Base-by-base conservation (phyloP, 805 yeast species). In the Sugiyamaella floridensis region DNA sequence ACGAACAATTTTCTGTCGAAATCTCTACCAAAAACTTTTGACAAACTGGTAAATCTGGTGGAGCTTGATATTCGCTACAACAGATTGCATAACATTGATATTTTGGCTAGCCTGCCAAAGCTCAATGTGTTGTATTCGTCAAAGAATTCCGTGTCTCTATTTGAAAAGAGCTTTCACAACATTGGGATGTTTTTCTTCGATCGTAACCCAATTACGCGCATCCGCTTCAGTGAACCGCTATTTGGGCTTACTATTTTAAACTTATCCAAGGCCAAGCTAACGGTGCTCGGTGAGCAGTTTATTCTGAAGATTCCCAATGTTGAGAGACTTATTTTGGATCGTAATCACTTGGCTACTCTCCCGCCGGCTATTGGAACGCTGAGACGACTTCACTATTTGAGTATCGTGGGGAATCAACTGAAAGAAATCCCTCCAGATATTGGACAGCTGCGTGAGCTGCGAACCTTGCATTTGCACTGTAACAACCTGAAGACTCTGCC, bases 31-130 rank as follows among this genome's bases (percentile, higher is more conserved):
- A 60, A 56, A 0, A 76, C 76, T 52, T 74, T 89, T 56, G 69
- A 76, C 0, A 72, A 76, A 5, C 73, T 89, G 64, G 62, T 66
- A 1, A 73, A 78, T 14, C 73, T 90, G 61, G 79, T 83, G 63
- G 79, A 87, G 49, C 73, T 90, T 57, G 96, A 92, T 68, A 71
- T 89, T 19, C 76, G 93, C 48, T 86, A 83, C 67, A 90, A 92
- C 65, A 52, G 54, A 28, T 58, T 74, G 40, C 63, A 64, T n/a
- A 77, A 78, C 49, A 75, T 81, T 20, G 85, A 81, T 55, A 73
- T 79, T 1, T 73, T 85, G 15, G 79, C 83, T 7, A 63, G 71
- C 14, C 69, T 84, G 48, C 81, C 85, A 3, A 79, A 76, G 52
- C 70, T 89, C 55, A 92, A 86, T 64, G 83, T 82, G n/a, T 70